Evolutionary conservation across 2,329 filamentous ascomycete species (phyloP), one percentile per base, ranked within the genome.

Genomic region (Exophiala aquamarina): DNA sequence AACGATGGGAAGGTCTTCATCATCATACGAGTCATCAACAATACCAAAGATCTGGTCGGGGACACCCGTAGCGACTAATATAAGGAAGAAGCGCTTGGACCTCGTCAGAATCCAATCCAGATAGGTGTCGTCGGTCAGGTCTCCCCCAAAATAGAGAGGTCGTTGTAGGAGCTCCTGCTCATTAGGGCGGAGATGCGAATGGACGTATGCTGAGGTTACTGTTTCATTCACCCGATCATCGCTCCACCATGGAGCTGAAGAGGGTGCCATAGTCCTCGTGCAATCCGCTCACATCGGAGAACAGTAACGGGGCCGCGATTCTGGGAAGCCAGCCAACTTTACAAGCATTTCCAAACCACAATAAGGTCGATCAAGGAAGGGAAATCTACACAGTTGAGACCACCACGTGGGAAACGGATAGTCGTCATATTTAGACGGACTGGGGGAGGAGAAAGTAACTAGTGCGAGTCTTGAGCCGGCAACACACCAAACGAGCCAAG

Each of bases 81-180:
- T 78, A 23, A 84, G 69, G 55, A 83, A 84, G 11, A 83, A 63
- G 26, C 79, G 72, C 49, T 74, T 73, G 3, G 78, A 77, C 49
- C 75, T 75, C 44, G 76, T 70, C 23, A 84, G 65, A 43, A 84
- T 83, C 78, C 79, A 83, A 61, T 83, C 80, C 57, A 83, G 73
- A 56, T 84, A 84, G 3, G 70, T 72, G 54, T 73, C 70, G 41
- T 70, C 70, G 18, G 71, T 73, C 44, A 74, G 49, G 9, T 68
- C 70, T 39, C 72, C 70, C 3, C 70, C 71, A 4, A 66, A 61
- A 39, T 66, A 62, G 28, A 72, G 65, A 4, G 70, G 61, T 11
- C 63, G 63, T 32, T 57, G 51, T 14, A 63, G 49, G 13, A 56
- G 48, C 4, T 65, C 60, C 15, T 70, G 61, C 43, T 66, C 61